These are phyloP conservation scores for Phytopythium mirpurense DNA, from an alignment of 352 stramenopile genomes.

Conservation along the genomic window DNA sequence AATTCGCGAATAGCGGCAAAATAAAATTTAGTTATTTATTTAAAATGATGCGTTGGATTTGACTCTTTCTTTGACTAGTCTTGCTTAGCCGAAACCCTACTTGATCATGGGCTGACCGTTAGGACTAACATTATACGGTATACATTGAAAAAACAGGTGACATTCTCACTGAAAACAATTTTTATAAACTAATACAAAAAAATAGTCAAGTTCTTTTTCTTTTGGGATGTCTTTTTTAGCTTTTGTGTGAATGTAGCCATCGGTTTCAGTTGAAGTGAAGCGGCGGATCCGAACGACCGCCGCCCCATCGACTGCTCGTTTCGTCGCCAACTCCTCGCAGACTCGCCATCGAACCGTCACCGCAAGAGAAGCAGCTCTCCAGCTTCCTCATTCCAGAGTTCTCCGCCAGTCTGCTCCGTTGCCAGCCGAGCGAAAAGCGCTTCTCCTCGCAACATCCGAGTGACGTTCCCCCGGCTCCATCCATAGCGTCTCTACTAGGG, in stretches of 20 bases:
- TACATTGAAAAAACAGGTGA: too few relatives aligned
- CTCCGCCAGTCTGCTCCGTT: not conserved
- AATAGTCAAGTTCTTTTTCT: not conserved
- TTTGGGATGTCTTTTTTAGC: too few relatives aligned
- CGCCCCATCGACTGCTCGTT: not conserved
- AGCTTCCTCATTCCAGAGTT: not conserved
- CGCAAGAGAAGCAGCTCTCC: not conserved
- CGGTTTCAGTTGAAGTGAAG: slow-evolving; percentile 7
- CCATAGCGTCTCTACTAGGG: not conserved
- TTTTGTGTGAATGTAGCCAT: slow-evolving; percentile 16
- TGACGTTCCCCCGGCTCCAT: too few relatives aligned
- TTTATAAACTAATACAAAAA: not conserved
- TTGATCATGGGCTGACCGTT: too few relatives aligned
- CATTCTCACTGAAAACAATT: too few relatives aligned
- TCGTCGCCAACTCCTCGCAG: not conserved
- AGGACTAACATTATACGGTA: too few relatives aligned
- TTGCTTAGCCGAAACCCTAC: too few relatives aligned
- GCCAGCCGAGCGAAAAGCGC: not conserved
- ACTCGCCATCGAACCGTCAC: not conserved
- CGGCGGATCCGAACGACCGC: not conserved
- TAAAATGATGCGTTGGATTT: too few relatives aligned
- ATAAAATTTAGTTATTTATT: too few relatives aligned
- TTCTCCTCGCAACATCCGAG: too few relatives aligned
- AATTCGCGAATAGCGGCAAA: too few relatives aligned
- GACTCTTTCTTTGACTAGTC: too few relatives aligned